Evolutionary conservation across 768 basidiomycete species (phyloP), one percentile per base, ranked within the genome.

Genomic region (Suillus bovinus): DNA sequence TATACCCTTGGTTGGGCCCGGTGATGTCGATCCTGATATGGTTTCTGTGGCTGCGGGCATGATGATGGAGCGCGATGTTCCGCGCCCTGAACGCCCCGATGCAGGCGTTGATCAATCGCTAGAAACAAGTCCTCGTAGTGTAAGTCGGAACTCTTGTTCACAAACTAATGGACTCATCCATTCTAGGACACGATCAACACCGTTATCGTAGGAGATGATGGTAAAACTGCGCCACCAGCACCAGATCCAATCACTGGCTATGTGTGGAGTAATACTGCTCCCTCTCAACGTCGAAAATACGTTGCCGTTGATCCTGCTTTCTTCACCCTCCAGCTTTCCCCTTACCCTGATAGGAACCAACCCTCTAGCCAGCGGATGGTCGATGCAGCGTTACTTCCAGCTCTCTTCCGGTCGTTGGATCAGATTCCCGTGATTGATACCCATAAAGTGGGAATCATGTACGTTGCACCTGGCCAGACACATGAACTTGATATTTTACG

Each of bases 371-470:
- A 79, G 62, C 82, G 80, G 59, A 78, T 83, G 13, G 77, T 88
- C 5, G 84, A 88, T 53, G 78, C 84, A 11, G 78, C 86, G 1
- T 74, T 77, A 16, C 81, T 91, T 42, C 76, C 83, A 4, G 78
- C 81, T 31, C 85, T 89, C 63, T 78, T 95, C 65, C 79, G 82
- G 29, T 82, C 81, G 8, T 81, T 99, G 50, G 94, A 97, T 68
- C 80, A 84, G 47, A 90, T 91, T 46, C 96, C 95, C 0, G 94
- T 99, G 68, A 96, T 99, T 63, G 97, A 99, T 75, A 95, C 93
- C 0, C 94, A 99, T 76, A 96, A 97, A 74, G 90, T 99, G 39
- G 97, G 94, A 4, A 90, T 99, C 61, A 82, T 99, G 78, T 99
- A 99, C 69, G 96, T 95, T 50, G 96, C 91, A 0, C 93, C 94